These are phyloP conservation scores for Hansenula lynferdii DNA, from an alignment of 1,139 yeast genomes.

Conservation along the genomic window DNA sequence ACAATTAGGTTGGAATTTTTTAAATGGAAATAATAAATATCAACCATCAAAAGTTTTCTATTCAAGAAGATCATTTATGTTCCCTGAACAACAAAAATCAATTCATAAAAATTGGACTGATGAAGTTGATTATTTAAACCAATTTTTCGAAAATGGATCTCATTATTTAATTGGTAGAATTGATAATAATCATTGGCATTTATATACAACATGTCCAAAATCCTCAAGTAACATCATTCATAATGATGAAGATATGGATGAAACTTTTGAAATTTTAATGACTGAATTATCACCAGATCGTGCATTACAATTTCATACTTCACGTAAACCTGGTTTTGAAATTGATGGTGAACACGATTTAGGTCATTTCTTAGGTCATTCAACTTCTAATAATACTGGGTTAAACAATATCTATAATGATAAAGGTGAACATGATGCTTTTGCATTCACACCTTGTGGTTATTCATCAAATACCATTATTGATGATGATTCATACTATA, in stretches of 20 bases:
- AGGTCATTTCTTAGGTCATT: constrained; percentile 72
- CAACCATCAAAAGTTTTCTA: constrained; percentile 71
- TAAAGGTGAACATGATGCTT: constrained; percentile 66
- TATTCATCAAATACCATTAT: constrained; percentile 83
- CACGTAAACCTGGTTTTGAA: constrained; percentile 42
- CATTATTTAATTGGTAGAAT: constrained; percentile 81
- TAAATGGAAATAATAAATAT: constrained; percentile 6
- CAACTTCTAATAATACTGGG: constrained; percentile 57
- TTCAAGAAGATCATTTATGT: constrained; percentile 89
- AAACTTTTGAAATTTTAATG: constrained; percentile 89
- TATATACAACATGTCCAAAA: constrained; percentile 58
- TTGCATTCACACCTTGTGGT: constrained; percentile 95
- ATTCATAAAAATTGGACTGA: constrained; percentile 84
- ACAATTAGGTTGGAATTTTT: constrained; percentile 32
- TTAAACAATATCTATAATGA: constrained; percentile 55
- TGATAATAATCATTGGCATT: constrained; percentile 82
- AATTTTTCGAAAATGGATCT: constrained; percentile 53
- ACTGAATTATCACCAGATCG: constrained; percentile 64
- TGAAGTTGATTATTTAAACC: constrained; percentile 69
- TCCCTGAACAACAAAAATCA: constrained; percentile 78
- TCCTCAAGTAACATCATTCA: constrained; percentile 3
- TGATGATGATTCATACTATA: constrained; percentile 65
- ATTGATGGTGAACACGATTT: constrained; percentile 55
- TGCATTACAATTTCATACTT: constrained; percentile 59
- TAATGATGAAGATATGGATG: constrained; percentile 39